Conservation (phyloP, 345 rosid species). For the Syzygium grande region DNA sequence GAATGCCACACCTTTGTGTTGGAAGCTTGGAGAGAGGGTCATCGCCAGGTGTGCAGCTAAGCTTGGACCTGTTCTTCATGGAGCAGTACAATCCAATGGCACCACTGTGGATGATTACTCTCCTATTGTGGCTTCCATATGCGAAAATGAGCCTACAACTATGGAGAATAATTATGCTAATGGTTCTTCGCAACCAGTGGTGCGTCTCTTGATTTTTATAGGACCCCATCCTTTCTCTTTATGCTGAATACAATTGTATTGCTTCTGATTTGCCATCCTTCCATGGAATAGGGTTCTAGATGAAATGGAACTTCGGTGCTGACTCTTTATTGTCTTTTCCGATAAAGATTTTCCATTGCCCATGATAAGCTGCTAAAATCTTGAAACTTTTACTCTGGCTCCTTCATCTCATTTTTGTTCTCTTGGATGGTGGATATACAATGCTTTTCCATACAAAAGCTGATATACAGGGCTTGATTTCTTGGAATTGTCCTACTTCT, state of each 20-base stretch:
- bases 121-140: constrained; percentile 42
- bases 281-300: not conserved
- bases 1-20: constrained; percentile 41
- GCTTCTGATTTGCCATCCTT: not conserved
- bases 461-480: not conserved
- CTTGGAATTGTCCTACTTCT: not conserved
- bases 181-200: constrained; percentile 32
- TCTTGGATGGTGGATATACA: not conserved
- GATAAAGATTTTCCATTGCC: not conserved
- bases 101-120: constrained; percentile 48
- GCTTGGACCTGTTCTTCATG: constrained; percentile 47
- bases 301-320: not conserved
- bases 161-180: constrained; percentile 10
- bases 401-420: not conserved
- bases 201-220: constrained; percentile 14
- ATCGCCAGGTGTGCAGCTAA: constrained; percentile 41
- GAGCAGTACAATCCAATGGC: constrained; percentile 32
- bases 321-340: not conserved
- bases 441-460: not conserved
- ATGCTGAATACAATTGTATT: not conserved
- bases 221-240: not conserved
- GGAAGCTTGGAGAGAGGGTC: constrained; percentile 52
- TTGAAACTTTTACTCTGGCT: not conserved
- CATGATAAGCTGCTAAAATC: not conserved
- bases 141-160: constrained; percentile 17